Evolutionary conservation across 192 early-diverging fungal species (phyloP).

Genomic region (Gamsiella multidivaricata): DNA sequence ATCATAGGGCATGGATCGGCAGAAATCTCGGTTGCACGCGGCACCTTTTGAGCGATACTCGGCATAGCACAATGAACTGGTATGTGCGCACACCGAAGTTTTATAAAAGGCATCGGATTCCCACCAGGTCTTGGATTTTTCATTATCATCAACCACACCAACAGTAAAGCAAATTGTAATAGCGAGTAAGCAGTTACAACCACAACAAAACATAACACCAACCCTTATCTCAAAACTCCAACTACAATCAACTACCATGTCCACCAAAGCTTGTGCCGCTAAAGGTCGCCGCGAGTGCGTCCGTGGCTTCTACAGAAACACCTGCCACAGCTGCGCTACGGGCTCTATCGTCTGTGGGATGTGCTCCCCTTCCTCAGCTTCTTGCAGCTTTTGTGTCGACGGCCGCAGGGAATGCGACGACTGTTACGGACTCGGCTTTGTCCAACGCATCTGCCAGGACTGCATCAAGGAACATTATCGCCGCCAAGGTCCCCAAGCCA

Average conservation of each 20-base stretch:
- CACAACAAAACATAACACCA: neutral
- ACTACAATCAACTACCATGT: neutral
- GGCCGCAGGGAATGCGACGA: constrained; percentile 36
- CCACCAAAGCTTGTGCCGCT: constrained; percentile 23
- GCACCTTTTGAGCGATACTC: no score
- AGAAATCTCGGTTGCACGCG: no score
- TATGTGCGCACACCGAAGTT: no score
- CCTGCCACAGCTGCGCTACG: constrained; percentile 24
- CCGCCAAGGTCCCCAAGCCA: constrained; percentile 1
- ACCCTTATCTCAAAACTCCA: neutral
- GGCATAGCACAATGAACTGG: no score
- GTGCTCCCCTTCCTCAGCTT: constrained; percentile 8
- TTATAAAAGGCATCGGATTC: neutral
- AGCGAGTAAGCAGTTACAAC: no score
- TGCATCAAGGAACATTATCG: constrained; percentile 39
- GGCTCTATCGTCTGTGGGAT: constrained; percentile 26
- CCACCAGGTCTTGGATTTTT: neutral
- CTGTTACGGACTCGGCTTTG: constrained; percentile 29
- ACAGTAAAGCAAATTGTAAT: neutral
- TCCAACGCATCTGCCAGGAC: constrained; percentile 37
- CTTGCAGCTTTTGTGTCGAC: constrained; percentile 31
- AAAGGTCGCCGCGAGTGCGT: constrained; percentile 36
- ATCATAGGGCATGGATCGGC: no score
- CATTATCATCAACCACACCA: neutral
- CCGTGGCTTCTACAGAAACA: constrained; percentile 22